Evolutionary conservation across 2,329 filamentous ascomycete genomes (phyloP), one percentile per base, ranked within the genome.

Genomic region (Fusarium solani-melongenae): DNA sequence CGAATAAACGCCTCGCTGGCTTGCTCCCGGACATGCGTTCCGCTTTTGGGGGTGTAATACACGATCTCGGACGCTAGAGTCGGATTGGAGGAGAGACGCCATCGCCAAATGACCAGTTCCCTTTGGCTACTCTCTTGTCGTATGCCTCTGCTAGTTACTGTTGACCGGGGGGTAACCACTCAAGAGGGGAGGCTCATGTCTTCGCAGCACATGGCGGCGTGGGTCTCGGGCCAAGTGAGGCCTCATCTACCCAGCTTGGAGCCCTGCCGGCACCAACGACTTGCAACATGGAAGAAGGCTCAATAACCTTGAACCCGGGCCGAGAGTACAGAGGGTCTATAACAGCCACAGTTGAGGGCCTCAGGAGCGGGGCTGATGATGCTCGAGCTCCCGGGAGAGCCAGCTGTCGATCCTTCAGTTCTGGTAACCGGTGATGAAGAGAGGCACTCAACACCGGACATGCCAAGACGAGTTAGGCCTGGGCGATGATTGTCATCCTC

Each of bases 401-500:
- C 33, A 62, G 22, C 24, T 41, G 60, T 41, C 60, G 60, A 62
- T 62, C 57, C 33, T 41, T 33, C 38, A 41, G 51, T 36, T 57
- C 20, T 36, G 53, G 53, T 20, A 38, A 36, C 31, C 31, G 27
- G 57, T 38, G 33, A 62, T 29, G 12, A 36, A 38, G 41, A 27
- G 17, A 36, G 34, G 10, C 60, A 63, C 60, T 56, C 60, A 56
- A 63, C 36, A 56, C 36, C 60, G 49, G 20, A 56, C 46, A 63
- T 29, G 44, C 59, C 22, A 62, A 66, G 38, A 39, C 22, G 34
- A 55, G 44, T 41, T 36, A 22, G 71, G 64, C 51, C 64, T 29
- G 34, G 70, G 41, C 46, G 39, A 66, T 46, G 67, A 58, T 56
- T 66, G 57, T 71, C 60, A 68, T 66, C 53, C 63, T 72, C 65